A percentile compares a stretch with the other conserved stretches of the same genome.
Conservation (phyloP, 805 yeast species). For the Candida endomychidarum region DNA sequence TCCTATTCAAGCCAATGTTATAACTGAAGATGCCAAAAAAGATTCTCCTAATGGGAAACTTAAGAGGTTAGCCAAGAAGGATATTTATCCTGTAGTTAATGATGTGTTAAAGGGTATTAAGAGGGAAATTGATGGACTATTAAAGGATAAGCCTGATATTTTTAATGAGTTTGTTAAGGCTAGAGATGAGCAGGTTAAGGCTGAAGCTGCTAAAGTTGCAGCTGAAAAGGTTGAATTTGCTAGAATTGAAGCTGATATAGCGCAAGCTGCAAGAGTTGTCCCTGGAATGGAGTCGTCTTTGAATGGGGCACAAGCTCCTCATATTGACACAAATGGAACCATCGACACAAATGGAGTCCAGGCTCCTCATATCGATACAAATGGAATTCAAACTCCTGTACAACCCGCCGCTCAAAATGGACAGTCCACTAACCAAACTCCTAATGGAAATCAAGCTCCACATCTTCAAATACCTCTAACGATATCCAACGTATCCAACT, state of each 20-base stretch:
- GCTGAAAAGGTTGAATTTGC: too few relatives aligned
- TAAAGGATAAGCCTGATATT: constrained; percentile 31
- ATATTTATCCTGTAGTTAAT: constrained; percentile 39
- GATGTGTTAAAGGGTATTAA: constrained; percentile 32
- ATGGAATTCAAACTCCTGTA: too few relatives aligned
- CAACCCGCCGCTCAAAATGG: too few relatives aligned
- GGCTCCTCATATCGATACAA: background rate
- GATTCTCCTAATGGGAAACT: constrained; percentile 33
- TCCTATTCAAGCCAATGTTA: background rate
- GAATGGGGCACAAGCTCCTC: too few relatives aligned
- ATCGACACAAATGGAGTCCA: background rate
- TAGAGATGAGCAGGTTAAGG: background rate
- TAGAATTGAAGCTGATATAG: too few relatives aligned
- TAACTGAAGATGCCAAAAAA: background rate
- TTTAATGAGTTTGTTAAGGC: constrained; percentile 26
- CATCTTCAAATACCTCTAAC: too few relatives aligned
- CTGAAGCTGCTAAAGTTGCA: background rate
- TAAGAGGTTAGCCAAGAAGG: constrained; percentile 42
- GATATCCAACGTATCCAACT: too few relatives aligned
- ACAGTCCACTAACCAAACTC: too few relatives aligned
- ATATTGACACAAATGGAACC: background rate
- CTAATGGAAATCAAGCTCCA: too few relatives aligned
- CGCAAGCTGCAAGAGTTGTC: too few relatives aligned
- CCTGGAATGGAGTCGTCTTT: too few relatives aligned
- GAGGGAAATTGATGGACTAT: constrained; percentile 29